These are phyloP conservation scores for Podospora pseudocomata DNA, from an alignment of 495 filamentous ascomycete species.

Conservation along the genomic window DNA sequence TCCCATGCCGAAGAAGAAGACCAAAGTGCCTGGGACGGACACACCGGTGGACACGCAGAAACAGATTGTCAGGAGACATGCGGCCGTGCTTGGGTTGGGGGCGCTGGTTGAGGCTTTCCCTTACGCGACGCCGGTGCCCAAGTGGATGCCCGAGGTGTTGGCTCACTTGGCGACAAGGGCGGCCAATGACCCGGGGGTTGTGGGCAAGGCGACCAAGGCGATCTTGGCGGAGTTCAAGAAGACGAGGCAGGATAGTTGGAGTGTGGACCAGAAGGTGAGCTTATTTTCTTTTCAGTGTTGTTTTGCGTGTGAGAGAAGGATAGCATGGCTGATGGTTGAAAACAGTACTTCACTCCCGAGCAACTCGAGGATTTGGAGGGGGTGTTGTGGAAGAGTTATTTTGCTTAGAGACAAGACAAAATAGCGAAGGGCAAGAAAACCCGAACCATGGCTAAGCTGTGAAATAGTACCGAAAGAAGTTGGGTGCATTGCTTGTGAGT, in stretches of 20 bases:
- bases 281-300: not conserved
- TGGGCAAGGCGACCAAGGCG: constrained; percentile 95
- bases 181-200: constrained; percentile 83
- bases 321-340: not conserved
- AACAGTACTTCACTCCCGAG: constrained; percentile 82
- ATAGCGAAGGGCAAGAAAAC: no score
- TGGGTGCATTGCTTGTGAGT: not conserved
- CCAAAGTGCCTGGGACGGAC: constrained; percentile 59
- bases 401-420: constrained; percentile 55
- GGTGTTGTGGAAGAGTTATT: constrained; percentile 99
- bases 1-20: constrained; percentile 69
- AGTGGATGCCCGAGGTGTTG: constrained; percentile 91
- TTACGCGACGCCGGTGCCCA: constrained; percentile 85
- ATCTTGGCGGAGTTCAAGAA: constrained; percentile 98
- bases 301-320: not conserved
- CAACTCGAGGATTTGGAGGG: constrained; percentile 94
- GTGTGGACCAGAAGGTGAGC: constrained; percentile 90
- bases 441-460: no score
- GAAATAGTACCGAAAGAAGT: no score
- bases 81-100: constrained; percentile 87
- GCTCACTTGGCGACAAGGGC: constrained; percentile 80
- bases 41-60: constrained; percentile 76
- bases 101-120: constrained; percentile 95
- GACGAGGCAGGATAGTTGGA: constrained; percentile 98
- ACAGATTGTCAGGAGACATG: constrained; percentile 77